These are phyloP conservation scores for Poa annua DNA, from an alignment of 176 grass and related monocot species.

Conservation along the genomic window DNA sequence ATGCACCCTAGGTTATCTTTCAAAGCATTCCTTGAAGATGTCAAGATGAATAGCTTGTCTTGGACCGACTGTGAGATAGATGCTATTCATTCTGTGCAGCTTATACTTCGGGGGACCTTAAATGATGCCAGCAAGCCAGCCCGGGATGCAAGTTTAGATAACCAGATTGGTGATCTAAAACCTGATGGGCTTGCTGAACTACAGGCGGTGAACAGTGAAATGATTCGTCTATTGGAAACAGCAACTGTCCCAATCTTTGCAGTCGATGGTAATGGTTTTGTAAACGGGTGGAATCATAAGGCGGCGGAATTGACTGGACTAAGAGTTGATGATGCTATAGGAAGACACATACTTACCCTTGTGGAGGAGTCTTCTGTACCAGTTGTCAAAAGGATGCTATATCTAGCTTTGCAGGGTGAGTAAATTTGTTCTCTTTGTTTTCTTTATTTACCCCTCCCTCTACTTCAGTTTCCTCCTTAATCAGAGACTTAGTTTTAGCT, in stretches of 20 bases:
- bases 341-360: constrained; percentile 81
- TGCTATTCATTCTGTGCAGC: constrained; percentile 92
- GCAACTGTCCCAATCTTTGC: constrained; percentile 89
- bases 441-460: neutral
- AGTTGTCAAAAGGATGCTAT: constrained; percentile 78
- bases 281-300: constrained; percentile 96
- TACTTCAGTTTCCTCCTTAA: constrained; percentile 19
- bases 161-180: constrained; percentile 69
- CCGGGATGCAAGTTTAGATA: constrained; percentile 47
- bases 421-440: constrained; percentile 14
- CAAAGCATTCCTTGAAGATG: constrained; percentile 87
- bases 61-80: constrained; percentile 94
- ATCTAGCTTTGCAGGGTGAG: constrained; percentile 78
- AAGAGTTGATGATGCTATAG: constrained; percentile 72
- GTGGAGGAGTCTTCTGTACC: constrained; percentile 64
- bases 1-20: constrained; percentile 94
- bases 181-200: constrained; percentile 79
- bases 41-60: constrained; percentile 78
- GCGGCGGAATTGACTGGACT: constrained; percentile 70
- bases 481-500: neutral
- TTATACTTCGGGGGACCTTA: constrained; percentile 76
- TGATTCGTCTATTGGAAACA: constrained; percentile 88
- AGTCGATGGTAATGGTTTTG: constrained; percentile 76
- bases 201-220: constrained; percentile 88
- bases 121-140: constrained; percentile 35